Base-by-base conservation (phyloP, 2,329 filamentous ascomycete species). In the Sporothrix schenckii region DNA sequence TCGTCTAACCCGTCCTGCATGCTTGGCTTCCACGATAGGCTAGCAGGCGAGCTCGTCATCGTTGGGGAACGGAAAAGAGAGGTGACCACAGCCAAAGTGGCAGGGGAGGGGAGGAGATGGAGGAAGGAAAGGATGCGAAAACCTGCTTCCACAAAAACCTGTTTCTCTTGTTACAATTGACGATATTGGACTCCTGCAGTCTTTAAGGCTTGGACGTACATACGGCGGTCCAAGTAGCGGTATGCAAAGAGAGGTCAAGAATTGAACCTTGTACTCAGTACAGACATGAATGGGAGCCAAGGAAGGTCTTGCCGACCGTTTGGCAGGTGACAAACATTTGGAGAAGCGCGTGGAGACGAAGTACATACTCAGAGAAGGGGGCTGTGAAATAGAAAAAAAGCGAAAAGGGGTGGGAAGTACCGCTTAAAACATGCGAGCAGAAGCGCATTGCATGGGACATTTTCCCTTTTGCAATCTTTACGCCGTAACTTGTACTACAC, bases 1-100 rank as follows among this genome's bases (percentile, higher is more conserved):
- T 63, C 24, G 27, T 56, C 39, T 14, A 16, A 27, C 41, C 24
- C 60, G 21, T 66, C 9, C 47, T 66, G 24, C 60, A 52, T 34
- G 61, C 16, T 34, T 30, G 14, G 34, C 44, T 52, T n/a, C 44
- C 44, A 16, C 34, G 47, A 30, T n/a, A 16, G 61, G 7, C 24
- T 66, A 66, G 61, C 41, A 30, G 21, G 24, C 10, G 16, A 66
- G 61, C 61, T 66, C 61, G 44, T 52, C 61, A 66, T 65, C 16
- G 7, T 47, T 63, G 60, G 60, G 10, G 41, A 63, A 63, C 13
- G 49, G 27, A 41, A 19, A 44, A 44, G 58, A 52, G 67, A 44
- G 30, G 19, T 34, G 56, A 58, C 10, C 6, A 34, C 16, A 49
- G 34, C 34, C 5, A 34, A 34, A 34, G 6, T 9, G 5, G 34